These are phyloP conservation scores for Mycena albidolilacea DNA, from an alignment of 768 basidiomycete genomes.

Conservation along the genomic window DNA sequence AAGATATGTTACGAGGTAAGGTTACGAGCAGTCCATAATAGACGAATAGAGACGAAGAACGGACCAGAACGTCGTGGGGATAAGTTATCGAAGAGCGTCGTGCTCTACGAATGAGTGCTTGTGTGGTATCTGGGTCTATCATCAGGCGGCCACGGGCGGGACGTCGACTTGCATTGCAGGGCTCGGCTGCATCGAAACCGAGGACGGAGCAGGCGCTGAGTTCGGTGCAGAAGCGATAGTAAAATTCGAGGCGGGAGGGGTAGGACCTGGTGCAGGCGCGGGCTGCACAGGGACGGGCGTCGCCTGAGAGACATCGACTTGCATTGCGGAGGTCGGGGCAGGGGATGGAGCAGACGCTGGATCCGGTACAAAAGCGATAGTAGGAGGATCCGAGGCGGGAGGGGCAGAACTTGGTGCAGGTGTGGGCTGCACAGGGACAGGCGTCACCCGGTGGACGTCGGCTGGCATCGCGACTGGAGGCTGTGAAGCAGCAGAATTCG, in stretches of 20 bases:
- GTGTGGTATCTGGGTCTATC: slow-evolving; percentile 10
- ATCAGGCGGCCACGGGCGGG: slow-evolving; percentile 13
- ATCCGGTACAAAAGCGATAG: no score
- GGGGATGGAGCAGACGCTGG: background rate
- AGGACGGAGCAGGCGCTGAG: background rate
- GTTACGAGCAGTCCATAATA: background rate
- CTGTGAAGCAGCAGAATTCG: background rate
- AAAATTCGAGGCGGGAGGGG: background rate
- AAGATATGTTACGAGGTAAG: background rate
- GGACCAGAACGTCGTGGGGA: background rate
- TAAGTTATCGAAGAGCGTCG: background rate
- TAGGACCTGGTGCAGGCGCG: background rate
- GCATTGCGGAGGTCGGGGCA: background rate
- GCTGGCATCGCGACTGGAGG: background rate
- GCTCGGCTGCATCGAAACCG: background rate
- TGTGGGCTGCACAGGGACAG: no score
- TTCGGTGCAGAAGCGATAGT: background rate
- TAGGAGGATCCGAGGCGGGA: no score
- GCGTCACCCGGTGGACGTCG: no score
- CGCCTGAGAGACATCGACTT: slow-evolving; percentile 8
- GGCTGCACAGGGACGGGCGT: background rate
- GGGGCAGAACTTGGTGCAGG: no score
- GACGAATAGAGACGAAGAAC: background rate
- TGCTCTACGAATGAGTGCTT: slow-evolving; percentile 5
- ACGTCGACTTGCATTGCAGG: slow-evolving; percentile 2